Conservation (phyloP, 495 filamentous ascomycete genomes). For the Poronia punctata region DNA sequence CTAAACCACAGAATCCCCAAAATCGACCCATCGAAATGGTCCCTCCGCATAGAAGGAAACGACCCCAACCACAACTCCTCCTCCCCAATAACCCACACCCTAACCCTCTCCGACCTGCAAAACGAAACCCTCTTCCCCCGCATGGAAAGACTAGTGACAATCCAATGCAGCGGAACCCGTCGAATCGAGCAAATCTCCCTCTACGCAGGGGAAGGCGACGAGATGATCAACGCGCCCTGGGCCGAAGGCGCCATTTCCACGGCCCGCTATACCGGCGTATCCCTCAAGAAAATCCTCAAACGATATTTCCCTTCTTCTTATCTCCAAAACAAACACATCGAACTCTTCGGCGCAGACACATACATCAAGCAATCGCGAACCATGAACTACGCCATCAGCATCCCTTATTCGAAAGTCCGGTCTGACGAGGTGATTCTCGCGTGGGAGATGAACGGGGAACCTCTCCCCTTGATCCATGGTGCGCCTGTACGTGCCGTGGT, state of each 20-base stretch:
- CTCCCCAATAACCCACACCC: conserved; percentile 48
- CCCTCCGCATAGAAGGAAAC: conserved; percentile 49
- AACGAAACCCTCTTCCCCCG: conserved; percentile 51
- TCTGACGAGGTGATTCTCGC: conserved; percentile 59
- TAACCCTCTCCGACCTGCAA: conserved; percentile 51
- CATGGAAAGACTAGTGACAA: conserved; percentile 47
- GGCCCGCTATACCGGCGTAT: conserved; percentile 54
- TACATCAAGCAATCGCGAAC: conserved; percentile 47
- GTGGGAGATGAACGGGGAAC: conserved; percentile 65
- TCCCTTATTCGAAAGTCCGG: conserved; percentile 60
- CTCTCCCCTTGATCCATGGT: conserved; percentile 59
- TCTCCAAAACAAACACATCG: conserved; percentile 58
- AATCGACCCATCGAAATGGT: conserved; percentile 48
- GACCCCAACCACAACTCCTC: too few species aligned
- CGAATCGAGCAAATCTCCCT: conserved; percentile 58
- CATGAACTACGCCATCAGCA: conserved; percentile 56
- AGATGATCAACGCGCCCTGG: conserved; percentile 63
- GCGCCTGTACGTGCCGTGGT: conserved; percentile 56
- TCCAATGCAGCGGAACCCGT: conserved; percentile 64
- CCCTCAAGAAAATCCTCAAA: conserved; percentile 60
- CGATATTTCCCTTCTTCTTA: too few species aligned
- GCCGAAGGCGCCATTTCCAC: conserved; percentile 62
- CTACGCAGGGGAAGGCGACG: conserved; percentile 61
- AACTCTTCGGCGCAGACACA: conserved; percentile 58
- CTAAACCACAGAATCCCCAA: conserved; percentile 44